These are phyloP conservation scores for Trebouxia gelatinosa DNA, from an alignment of 163 green algal species.

Conservation along the genomic window DNA sequence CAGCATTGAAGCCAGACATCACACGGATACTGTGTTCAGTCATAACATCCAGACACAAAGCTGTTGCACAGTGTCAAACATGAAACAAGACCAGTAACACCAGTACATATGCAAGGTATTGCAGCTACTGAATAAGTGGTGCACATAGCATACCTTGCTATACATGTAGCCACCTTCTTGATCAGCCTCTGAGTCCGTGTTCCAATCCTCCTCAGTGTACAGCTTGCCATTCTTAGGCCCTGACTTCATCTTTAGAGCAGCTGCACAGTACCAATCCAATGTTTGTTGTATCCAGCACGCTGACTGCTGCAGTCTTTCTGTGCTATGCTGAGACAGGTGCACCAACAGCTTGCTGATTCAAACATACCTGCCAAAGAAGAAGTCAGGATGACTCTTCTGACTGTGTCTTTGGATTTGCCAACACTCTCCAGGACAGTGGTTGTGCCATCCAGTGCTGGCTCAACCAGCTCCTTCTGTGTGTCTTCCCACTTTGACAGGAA, in stretches of 20 bases:
- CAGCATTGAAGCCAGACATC: too few species aligned
- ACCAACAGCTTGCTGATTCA: too few species aligned
- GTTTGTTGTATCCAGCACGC: too few species aligned
- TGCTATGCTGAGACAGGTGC: background rate
- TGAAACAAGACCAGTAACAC: too few species aligned
- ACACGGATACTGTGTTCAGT: too few species aligned
- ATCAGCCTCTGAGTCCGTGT: conserved; percentile 56
- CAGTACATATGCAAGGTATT: too few species aligned
- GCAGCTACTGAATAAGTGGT: too few species aligned
- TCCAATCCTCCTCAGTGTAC: conserved; percentile 72
- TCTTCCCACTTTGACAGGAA: conserved; percentile 51
- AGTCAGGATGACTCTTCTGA: conserved; percentile 72
- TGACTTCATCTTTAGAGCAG: conserved; percentile 11
- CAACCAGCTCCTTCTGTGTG: conserved; percentile 61
- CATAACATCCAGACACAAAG: too few species aligned
- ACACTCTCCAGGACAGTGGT: conserved; percentile 58
- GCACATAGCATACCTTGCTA: conserved; percentile 56
- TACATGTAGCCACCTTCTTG: conserved; percentile 64
- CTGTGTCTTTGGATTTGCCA: conserved; percentile 40
- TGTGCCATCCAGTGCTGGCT: conserved; percentile 72
- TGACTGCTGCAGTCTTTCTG: background rate
- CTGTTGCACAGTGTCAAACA: too few species aligned
- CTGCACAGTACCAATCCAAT: too few species aligned
- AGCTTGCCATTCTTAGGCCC: conserved; percentile 31
- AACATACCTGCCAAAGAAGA: conserved; percentile 45